A percentile compares a stretch with the other conserved stretches of the same genome.
These are phyloP conservation scores for Nicotiana tomentosiformis DNA, from an alignment of 257 asterid genomes.

Conservation along the genomic window DNA sequence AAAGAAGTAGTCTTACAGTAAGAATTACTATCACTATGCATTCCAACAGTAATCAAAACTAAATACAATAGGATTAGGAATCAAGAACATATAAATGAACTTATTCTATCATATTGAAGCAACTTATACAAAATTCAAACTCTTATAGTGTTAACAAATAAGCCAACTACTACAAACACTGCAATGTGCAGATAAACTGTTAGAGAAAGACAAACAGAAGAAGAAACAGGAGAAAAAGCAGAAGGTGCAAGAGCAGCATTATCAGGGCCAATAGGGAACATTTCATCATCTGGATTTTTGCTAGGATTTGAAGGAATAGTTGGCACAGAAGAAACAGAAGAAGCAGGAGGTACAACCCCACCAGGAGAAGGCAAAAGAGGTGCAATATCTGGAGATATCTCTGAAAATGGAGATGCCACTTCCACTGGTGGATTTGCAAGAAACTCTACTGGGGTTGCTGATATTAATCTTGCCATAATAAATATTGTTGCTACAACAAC, in stretches of 20 bases:
- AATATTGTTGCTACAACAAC: neutral
- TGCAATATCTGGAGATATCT: constrained; percentile 7
- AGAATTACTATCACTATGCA: neutral
- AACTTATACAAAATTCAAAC: neutral
- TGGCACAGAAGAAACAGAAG: neutral
- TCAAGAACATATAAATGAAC: neutral
- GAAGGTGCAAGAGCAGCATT: constrained; percentile 10
- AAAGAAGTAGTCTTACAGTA: no score
- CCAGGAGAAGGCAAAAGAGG: constrained; percentile 10
- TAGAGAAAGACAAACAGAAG: neutral
- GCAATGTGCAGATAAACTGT: neutral
- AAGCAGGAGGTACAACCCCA: constrained; percentile 7
- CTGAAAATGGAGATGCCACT: neutral
- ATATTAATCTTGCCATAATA: neutral
- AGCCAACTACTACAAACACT: neutral
- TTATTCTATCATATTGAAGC: neutral
- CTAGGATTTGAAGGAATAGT: constrained; percentile 12
- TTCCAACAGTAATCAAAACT: neutral
- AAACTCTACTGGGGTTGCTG: constrained; percentile 5
- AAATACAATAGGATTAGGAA: neutral
- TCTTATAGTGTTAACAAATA: neutral
- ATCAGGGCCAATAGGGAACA: constrained; percentile 9
- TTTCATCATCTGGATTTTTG: constrained; percentile 6
- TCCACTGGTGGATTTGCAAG: neutral
- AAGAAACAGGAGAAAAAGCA: constrained; percentile 7